Evolutionary conservation across 78 protist species (phyloP).

Genomic region (Pigoraptor vietnamica): DNA sequence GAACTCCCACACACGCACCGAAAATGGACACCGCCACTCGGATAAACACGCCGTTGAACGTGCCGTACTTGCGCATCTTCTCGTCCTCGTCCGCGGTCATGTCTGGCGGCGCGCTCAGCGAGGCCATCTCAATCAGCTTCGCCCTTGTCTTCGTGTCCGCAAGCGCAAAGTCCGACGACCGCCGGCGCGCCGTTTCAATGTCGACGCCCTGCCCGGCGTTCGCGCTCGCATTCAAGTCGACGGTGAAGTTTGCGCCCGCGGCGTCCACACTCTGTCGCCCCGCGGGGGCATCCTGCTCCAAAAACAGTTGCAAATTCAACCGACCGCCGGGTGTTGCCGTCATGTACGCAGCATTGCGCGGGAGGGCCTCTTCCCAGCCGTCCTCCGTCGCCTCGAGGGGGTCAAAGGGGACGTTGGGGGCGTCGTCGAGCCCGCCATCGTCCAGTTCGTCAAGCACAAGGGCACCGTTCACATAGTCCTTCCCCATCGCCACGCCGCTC

Average conservation of each 20-base stretch:
- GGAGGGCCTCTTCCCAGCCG: background rate
- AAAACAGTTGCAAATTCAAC: background rate
- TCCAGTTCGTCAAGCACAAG: background rate
- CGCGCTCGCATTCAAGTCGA: background rate
- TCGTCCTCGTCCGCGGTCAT: background rate
- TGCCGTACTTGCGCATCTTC: slow-evolving; percentile 14
- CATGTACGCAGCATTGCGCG: background rate
- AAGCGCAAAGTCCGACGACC: background rate
- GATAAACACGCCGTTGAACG: slow-evolving; percentile 24
- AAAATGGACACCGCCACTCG: background rate
- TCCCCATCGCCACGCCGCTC: too few species aligned
- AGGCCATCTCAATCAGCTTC: background rate
- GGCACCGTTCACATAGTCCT: background rate
- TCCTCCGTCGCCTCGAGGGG: background rate
- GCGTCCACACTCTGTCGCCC: background rate
- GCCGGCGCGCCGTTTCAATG: background rate
- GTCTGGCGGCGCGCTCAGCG: background rate
- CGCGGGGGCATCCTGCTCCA: background rate
- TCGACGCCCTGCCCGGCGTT: background rate
- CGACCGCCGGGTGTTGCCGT: background rate
- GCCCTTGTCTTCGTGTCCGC: background rate
- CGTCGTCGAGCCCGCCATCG: background rate
- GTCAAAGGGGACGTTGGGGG: background rate
- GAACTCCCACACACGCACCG: too few species aligned
- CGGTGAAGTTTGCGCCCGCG: background rate